Conservation (phyloP, 2,329 filamentous ascomycete species). For the Hypoxylon sp. region DNA sequence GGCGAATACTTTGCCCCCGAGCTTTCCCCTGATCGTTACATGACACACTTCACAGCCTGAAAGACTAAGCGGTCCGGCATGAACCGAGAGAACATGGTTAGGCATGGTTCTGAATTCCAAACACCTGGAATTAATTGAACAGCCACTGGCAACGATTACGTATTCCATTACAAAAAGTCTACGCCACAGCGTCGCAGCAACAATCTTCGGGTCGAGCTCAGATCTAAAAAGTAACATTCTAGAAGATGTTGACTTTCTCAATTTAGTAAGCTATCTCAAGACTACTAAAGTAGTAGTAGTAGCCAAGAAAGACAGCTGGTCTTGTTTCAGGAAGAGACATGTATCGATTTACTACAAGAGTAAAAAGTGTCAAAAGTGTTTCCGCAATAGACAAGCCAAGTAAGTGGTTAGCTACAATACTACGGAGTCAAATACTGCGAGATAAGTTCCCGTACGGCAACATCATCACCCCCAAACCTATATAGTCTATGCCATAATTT, state of each 20-base stretch:
- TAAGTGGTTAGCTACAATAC: slow-evolving; percentile 9
- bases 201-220: slow-evolving; percentile 28
- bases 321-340: slow-evolving; percentile 30
- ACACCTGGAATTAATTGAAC: slow-evolving; percentile 22
- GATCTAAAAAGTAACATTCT: slow-evolving; percentile 31
- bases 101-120: slow-evolving; percentile 25
- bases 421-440: slow-evolving; percentile 9
- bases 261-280: slow-evolving; percentile 16
- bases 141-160: slow-evolving; percentile 22
- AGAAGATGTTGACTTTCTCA: slow-evolving; percentile 36
- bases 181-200: slow-evolving; percentile 25
- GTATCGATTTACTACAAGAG: slow-evolving; percentile 6
- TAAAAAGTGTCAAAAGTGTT: slow-evolving; percentile 7
- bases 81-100: slow-evolving; percentile 34
- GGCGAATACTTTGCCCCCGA: slow-evolving; percentile 4
- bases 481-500: not conserved
- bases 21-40: not conserved
- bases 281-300: slow-evolving; percentile 9
- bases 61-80: slow-evolving; percentile 26
- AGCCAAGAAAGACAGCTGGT: slow-evolving; percentile 3
- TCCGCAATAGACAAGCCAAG: slow-evolving; percentile 1
- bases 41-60: slow-evolving; percentile 9
- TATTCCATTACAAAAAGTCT: slow-evolving; percentile 4
- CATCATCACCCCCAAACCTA: slow-evolving; percentile 1
- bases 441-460: slow-evolving; percentile 17